These are phyloP conservation scores for Alternaria incomplexa DNA, from an alignment of 2,329 filamentous ascomycete species.

Conservation along the genomic window DNA sequence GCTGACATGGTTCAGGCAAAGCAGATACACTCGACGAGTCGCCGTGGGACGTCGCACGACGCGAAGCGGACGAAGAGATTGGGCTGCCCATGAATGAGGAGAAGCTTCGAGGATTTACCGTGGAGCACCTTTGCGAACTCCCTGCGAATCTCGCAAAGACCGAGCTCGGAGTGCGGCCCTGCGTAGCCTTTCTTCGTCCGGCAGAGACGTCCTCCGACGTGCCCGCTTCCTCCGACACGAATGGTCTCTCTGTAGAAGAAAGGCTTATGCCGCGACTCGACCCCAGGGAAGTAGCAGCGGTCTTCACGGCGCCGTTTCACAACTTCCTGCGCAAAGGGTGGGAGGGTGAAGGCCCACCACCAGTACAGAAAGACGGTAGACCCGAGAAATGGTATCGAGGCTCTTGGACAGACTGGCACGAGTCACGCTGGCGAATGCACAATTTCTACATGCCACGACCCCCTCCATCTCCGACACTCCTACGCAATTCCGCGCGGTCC, in stretches of 20 bases:
- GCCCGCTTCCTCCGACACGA: slow-evolving; percentile 8
- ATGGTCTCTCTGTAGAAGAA: slow-evolving; percentile 57
- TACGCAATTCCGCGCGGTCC: slow-evolving; percentile 7
- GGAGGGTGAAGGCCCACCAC: slow-evolving; percentile 55
- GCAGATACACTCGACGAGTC: slow-evolving; percentile 62
- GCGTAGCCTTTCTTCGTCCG: slow-evolving; percentile 64
- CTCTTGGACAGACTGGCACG: slow-evolving; percentile 79
- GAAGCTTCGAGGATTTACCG: slow-evolving; percentile 74
- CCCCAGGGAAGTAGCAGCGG: slow-evolving; percentile 88
- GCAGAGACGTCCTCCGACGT: slow-evolving; percentile 33
- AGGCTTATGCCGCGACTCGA: slow-evolving; percentile 80
- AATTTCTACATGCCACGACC: slow-evolving; percentile 81
- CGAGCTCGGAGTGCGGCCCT: slow-evolving; percentile 57
- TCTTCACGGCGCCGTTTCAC: slow-evolving; percentile 88
- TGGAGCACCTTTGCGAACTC: slow-evolving; percentile 87
- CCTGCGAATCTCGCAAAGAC: slow-evolving; percentile 64
- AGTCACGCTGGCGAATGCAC: slow-evolving; percentile 81
- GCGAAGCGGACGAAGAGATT: slow-evolving; percentile 93
- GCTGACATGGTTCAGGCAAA: slow-evolving; percentile 51
- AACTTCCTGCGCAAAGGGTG: slow-evolving; percentile 72
- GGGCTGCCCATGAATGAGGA: slow-evolving; percentile 76
- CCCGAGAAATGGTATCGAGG: slow-evolving; percentile 82
- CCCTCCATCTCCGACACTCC: slow-evolving; percentile 16
- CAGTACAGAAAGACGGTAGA: slow-evolving; percentile 41
- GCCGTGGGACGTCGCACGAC: slow-evolving; percentile 79